Evolutionary conservation across 768 basidiomycete species (phyloP), one percentile per base, ranked within the genome.

Genomic region (Tylopilus felleus): DNA sequence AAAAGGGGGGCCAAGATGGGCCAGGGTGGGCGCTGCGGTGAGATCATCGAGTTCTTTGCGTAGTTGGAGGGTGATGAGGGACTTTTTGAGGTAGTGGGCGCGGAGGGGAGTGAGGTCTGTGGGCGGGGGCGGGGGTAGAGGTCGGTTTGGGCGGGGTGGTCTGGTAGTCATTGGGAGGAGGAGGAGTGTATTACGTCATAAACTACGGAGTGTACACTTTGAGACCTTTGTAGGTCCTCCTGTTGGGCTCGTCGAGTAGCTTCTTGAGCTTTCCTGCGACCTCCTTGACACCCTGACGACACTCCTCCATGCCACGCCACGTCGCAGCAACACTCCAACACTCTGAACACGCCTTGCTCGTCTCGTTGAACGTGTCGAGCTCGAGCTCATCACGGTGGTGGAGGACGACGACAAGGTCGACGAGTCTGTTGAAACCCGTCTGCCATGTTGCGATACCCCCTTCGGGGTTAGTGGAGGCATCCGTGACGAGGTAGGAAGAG

Each of bases 31-130:
- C 0, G 80, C 74, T 6, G 79, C 75, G 10, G 83, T 81, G 59
- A 93, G 77, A 21, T 75, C 74, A 55, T 83, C 77, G 56, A 98
- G 80, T 71, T 99, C 97, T n/a, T 73, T 74, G 62, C 75, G 73
- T 62, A 98, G 85, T 70, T 98, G 86, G 48, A 98, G 85, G 60
- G 88, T 83, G 41, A 98, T 80, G 52, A 99, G 85, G 17, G 91
- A 82, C 72, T 98, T 98, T 78, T 98, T 99, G 69, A 99, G 90
- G 72, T 99, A 99, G 68, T 99, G 97, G 5, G 95, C 93, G 40
- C 95, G 87, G 45, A 95, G 75, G 13, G 96, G 91, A 1, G 93
- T 91, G 46, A 98, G 82, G 47, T 41, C 53, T 25, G 50, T 8
- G 17, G 47, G 38, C 23, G 44, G 50, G 47, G 43, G 25, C 5